Percentiles rank a stretch among this genome's conserved stretches.
These are phyloP conservation scores for Saccharomycopsis sp. DNA, from an alignment of 805 yeast genomes.

Conservation along the genomic window DNA sequence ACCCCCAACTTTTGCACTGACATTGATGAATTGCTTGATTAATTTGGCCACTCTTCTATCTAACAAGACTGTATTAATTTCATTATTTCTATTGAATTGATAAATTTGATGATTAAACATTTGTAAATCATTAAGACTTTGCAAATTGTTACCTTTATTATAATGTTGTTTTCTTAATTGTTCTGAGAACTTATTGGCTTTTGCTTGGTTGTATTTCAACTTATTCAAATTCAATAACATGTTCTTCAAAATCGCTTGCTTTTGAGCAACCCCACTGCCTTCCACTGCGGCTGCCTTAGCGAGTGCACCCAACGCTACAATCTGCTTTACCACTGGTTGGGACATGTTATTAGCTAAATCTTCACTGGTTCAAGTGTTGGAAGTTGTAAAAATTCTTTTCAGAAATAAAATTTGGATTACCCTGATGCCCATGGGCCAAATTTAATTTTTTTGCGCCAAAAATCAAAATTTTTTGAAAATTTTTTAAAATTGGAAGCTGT, in stretches of 20 bases:
- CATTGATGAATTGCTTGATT: slow-evolving; percentile 9
- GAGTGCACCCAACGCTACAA: too few species aligned
- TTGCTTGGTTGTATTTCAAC: slow-evolving; percentile 3
- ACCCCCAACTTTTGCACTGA: slow-evolving; percentile 5
- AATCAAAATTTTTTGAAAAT: too few species aligned
- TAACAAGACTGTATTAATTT: slow-evolving; percentile 13
- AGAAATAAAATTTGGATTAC: too few species aligned
- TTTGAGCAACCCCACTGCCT: slow-evolving; percentile 9
- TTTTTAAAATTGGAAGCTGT: too few species aligned
- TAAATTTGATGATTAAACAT: slow-evolving; percentile 14
- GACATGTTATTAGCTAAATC: too few species aligned
- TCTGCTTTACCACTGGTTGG: too few species aligned
- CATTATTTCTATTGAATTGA: slow-evolving; percentile 13
- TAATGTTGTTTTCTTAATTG: slow-evolving; percentile 6
- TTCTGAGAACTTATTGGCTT: slow-evolving; percentile 2
- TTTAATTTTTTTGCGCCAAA: too few species aligned
- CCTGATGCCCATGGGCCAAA: too few species aligned
- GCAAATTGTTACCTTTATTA: slow-evolving; percentile 15
- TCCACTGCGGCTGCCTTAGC: too few species aligned
- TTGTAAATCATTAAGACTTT: slow-evolving; percentile 11
- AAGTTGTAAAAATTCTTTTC: too few species aligned
- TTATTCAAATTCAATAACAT: slow-evolving; percentile 12
- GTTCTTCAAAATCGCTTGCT: slow-evolving; percentile 11
- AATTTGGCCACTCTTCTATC: slow-evolving; percentile 12
- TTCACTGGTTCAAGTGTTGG: too few species aligned